phyloP scores from a whole-genome alignment of 2,329 filamentous ascomycete genomes.

The Penicillium sp. region DNA sequence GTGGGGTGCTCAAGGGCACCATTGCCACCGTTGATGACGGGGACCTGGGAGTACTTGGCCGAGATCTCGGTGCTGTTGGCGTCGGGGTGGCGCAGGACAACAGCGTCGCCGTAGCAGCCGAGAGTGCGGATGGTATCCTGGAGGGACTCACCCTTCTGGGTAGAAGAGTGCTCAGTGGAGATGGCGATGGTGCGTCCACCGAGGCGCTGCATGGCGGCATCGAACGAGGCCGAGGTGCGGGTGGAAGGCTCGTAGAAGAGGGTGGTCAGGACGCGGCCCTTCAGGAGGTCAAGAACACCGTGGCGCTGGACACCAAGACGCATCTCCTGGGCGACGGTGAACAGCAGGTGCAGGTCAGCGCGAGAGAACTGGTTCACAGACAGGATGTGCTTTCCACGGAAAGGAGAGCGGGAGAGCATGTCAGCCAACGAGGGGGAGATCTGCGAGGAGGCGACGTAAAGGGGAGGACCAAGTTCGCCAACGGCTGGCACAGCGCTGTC shows the following conservation, averaged over 20 bases:
- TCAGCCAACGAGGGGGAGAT: slow-evolving; percentile 60
- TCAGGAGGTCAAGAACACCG: slow-evolving; percentile 82
- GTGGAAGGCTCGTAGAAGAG: slow-evolving; percentile 99
- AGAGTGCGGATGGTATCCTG: slow-evolving; percentile 93
- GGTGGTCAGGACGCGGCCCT: slow-evolving; percentile 80
- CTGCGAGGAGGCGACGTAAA: slow-evolving; percentile 52
- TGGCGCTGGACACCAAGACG: slow-evolving; percentile 89
- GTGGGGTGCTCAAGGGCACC: slow-evolving; percentile 95
- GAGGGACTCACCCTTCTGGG: slow-evolving; percentile 89
- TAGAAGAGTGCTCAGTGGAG: slow-evolving; percentile 79
- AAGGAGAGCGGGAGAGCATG: slow-evolving; percentile 74
- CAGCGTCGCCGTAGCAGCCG: slow-evolving; percentile 88
- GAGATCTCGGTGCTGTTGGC: slow-evolving; percentile 77
- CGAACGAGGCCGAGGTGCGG: slow-evolving; percentile 90
- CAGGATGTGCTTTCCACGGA: slow-evolving; percentile 85
- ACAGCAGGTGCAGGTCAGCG: slow-evolving; percentile 84
- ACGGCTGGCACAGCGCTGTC: slow-evolving; percentile 30
- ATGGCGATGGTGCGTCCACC: slow-evolving; percentile 83
- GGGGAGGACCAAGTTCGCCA: slow-evolving; percentile 40
- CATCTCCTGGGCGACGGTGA: slow-evolving; percentile 98
- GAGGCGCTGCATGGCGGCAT: slow-evolving; percentile 96
- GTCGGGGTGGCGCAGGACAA: slow-evolving; percentile 91
- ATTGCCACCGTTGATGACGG: slow-evolving; percentile 96
- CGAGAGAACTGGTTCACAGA: slow-evolving; percentile 89
- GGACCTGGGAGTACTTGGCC: slow-evolving; percentile 81